Evolutionary conservation across 2,329 filamentous ascomycete genomes (phyloP), one percentile per base, ranked within the genome.

Genomic region (Trichoderma aggressivum): DNA sequence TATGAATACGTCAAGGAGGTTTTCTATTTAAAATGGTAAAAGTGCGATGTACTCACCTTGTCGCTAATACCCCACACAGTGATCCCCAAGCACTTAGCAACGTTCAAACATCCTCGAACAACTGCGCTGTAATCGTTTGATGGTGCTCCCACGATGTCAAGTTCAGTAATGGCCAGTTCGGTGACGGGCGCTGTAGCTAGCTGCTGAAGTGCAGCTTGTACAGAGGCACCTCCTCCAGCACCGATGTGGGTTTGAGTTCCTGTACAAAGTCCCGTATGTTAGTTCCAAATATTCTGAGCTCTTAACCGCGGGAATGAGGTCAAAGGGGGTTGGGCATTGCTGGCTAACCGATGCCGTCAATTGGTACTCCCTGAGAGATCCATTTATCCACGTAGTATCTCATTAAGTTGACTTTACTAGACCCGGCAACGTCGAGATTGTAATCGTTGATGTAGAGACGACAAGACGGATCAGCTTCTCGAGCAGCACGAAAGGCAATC

Each of bases 401-500:
- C 32, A 66, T 39, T 10, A 56, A 26, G 24, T 66, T 66, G 8
- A 66, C 63, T 28, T 66, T 66, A 34, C 63, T 55, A 11, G 11
- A 43, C 6, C 32, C 34, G 3, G 63, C 21, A 12, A 34, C 24
- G 21, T 66, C 63, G 24, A 66, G 63, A n/a, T 66, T 58, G 50
- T 66, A 66, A 39, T 66, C 63, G 16, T 65, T 65, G 16, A 65
- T 65, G 21, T 65, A 65, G 7, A 65, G 63, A 14, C 63, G 63
- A n/a, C n/a, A 8, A 5, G 63, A 21, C 11, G 63, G 63, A 30
- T 65, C 63, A 21, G 63, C 63, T 4, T 56, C 63, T 28, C 63
- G 30, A 39, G 63, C 63, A 21, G 63, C 63, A 10, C 32, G 30
- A 6, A 65, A 65, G 3, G 63, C 63, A 65, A 65, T 65, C 5